phyloP scores from a whole-genome alignment of 345 rosid genomes.

The Orychophragmus violaceus region DNA sequence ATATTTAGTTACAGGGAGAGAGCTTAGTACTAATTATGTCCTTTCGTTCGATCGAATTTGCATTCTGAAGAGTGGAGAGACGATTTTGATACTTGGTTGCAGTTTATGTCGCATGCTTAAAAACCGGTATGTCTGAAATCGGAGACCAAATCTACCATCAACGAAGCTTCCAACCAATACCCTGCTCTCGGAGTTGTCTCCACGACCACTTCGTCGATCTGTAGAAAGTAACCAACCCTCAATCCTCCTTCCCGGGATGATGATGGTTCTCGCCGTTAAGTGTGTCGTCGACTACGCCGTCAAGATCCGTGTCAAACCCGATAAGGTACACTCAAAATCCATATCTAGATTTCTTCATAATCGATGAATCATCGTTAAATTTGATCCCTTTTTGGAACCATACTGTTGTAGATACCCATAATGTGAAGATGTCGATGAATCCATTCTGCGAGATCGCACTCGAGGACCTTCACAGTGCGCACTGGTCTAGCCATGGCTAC shows the following conservation, averaged over 20 bases:
- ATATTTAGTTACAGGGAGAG: too few relatives aligned
- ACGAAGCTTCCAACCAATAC: too few relatives aligned
- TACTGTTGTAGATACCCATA: slow-evolving; percentile 88
- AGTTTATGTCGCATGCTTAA: too few relatives aligned
- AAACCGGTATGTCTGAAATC: too few relatives aligned
- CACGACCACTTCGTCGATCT: too few relatives aligned
- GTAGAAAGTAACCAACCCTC: too few relatives aligned
- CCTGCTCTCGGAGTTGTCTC: too few relatives aligned
- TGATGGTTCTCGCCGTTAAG: slow-evolving; percentile 91
- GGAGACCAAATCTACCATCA: too few relatives aligned
- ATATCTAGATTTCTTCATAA: neutral
- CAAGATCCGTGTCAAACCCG: slow-evolving; percentile 90
- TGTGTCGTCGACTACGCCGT: slow-evolving; percentile 93
- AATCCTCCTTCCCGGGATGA: slow-evolving; percentile 25
- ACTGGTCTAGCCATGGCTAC: slow-evolving; percentile 98
- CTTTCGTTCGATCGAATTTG: too few relatives aligned
- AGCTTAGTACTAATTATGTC: too few relatives aligned
- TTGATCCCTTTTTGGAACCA: slow-evolving; percentile 14
- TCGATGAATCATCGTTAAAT: neutral
- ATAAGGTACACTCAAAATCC: slow-evolving; percentile 49
- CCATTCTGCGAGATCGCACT: slow-evolving; percentile 94
- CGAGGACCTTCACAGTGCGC: slow-evolving; percentile 61
- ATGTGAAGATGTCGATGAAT: slow-evolving; percentile 98
- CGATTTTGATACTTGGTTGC: too few relatives aligned
- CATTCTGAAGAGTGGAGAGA: too few relatives aligned